Base-by-base conservation (phyloP, 257 asterid species). In the Solanum bukasovii region DNA sequence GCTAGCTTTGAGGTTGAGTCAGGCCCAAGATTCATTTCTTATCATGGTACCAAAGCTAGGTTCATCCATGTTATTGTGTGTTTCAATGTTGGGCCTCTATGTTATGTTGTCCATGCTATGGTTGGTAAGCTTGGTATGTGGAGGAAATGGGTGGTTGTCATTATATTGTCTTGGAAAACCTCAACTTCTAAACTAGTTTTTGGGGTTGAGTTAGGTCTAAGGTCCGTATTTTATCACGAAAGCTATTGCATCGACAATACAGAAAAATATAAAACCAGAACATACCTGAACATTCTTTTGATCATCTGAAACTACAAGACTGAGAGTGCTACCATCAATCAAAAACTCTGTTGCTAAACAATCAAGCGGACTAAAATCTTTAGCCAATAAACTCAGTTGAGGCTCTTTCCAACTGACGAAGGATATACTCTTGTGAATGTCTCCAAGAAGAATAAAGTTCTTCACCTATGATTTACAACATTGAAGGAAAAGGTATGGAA, bases 361-460 rank as follows among this genome's bases (percentile, higher is more conserved):
- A 92, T 97, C 98, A 85, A 97, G 99, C 23, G 96, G 92, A 18
- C 98, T 98, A 91, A 97, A 97, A 91, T 97, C 99, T 91, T 97
- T 97, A 0, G 99, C 98, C 95, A 97, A 88, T 90, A 97, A 91
- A 90, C 86, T 94, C 74, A 97, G 99, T 89, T 97, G 99, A 84
- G 99, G 98, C 89, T 97, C 99, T 93, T 97, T 97, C 99, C 99
- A 96, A 91, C 96, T 97, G 88, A 97, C 96, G 79, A 97, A 97
- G 93, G 94, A 95, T 90, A 97, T 96, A 94, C 99, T 97, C 91
- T 94, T 95, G 94, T 97, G 99, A 90, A 97, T 90, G 91, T 97
- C 99, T 18, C 99, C 99, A 77, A 97, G 93, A 90, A 97, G 99
- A 92, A 97, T 94, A 86, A 96, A 97, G 89, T 96, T 95, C 91